phyloP scores from a whole-genome alignment of 225 moss, liverwort and hornwort genomes.

The Lunularia cruciata region DNA sequence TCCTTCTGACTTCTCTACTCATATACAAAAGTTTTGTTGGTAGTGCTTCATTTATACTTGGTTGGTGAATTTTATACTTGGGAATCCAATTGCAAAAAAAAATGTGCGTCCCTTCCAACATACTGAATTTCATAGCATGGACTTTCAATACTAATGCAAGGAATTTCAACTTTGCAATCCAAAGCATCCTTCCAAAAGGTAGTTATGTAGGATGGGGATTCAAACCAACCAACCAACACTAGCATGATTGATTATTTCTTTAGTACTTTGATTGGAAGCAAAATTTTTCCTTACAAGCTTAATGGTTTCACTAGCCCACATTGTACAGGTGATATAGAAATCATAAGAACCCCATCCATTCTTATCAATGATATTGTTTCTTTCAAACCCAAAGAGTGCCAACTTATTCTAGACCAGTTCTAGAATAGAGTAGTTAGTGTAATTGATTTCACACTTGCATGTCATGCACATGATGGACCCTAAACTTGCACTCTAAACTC shows the following conservation, averaged over 20 bases:
- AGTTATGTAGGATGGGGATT: constrained; percentile 89
- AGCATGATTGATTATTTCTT: constrained; percentile 66
- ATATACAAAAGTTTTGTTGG: background rate
- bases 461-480: constrained; percentile 18
- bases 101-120: constrained; percentile 40
- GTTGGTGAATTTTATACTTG: background rate
- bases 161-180: constrained; percentile 61
- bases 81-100: background rate
- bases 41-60: background rate
- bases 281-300: constrained; percentile 41
- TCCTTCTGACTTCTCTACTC: background rate
- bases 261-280: background rate
- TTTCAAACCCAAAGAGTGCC: constrained; percentile 32
- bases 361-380: constrained; percentile 35
- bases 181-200: constrained; percentile 30
- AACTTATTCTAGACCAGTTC: constrained; percentile 51
- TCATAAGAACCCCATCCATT: background rate
- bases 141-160: constrained; percentile 34
- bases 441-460: constrained; percentile 12
- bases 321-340: background rate
- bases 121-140: constrained; percentile 57
- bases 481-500: background rate
- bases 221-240: constrained; percentile 37
- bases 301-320: constrained; percentile 7
- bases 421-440: constrained; percentile 64